phyloP scores from a whole-genome alignment of 495 filamentous ascomycete genomes.

The Penicillium waksmanii region DNA sequence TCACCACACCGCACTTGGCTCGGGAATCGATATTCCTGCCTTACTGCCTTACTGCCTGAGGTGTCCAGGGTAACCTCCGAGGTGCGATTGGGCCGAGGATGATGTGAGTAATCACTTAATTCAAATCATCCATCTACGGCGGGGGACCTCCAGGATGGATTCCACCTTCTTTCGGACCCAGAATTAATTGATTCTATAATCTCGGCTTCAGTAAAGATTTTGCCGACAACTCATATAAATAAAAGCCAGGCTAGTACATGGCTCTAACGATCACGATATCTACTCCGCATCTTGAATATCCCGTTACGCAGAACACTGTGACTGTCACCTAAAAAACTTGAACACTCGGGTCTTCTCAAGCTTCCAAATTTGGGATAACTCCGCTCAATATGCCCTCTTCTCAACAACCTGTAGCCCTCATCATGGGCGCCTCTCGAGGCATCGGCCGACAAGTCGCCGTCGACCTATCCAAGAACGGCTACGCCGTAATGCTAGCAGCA shows the following conservation, averaged over 20 bases:
- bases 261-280: background rate
- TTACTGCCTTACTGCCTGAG: conserved; percentile 7
- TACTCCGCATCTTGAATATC: too few species aligned
- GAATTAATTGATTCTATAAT: conserved; percentile 14
- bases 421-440: conserved; percentile 75
- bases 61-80: conserved; percentile 1
- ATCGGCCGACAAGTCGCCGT: conserved; percentile 82
- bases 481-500: conserved; percentile 77
- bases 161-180: background rate
- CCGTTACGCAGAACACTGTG: too few species aligned
- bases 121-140: background rate
- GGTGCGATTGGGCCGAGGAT: conserved; percentile 16
- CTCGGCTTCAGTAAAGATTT: background rate
- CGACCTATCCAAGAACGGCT: conserved; percentile 70
- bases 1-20: background rate
- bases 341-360: background rate
- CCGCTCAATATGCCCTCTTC: conserved; percentile 25
- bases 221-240: background rate
- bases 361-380: background rate
- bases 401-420: conserved; percentile 59
- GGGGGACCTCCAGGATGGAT: background rate
- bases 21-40: background rate
- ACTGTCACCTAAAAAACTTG: too few species aligned
- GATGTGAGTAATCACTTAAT: conserved; percentile 28
- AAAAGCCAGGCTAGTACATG: background rate